Evolutionary conservation across 805 yeast species (phyloP), one percentile per base, ranked within the genome.

Genomic region (Wickerhamomyces bisporus): DNA sequence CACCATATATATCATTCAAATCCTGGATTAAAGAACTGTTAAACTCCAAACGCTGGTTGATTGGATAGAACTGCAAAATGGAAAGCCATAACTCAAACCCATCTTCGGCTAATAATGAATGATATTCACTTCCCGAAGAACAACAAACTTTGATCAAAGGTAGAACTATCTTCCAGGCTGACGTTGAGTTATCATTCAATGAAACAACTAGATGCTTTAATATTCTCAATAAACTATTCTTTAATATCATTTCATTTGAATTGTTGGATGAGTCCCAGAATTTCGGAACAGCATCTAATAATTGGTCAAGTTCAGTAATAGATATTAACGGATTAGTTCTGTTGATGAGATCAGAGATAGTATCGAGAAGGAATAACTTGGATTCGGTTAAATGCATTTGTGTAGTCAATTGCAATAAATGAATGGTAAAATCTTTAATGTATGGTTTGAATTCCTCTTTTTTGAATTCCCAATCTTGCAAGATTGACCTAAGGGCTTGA

Each of bases 381-480:
- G 93, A 78, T 50, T 89, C 97, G 0, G 89, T 75, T 34, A 76
- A 61, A 19, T 70, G 66, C 40, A 81, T 68, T 6, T 64, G 63
- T 7, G 67, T 62, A 28, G 87, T 53, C 15, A 84, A 52, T 8
- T 58, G 58, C 24, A 87, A 56, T 12, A 79, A 54, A n/a, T 70
- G 57, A 3, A 60, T 49, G 10, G 84, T 70, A 29, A 73, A 71
- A 1, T 66, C 67, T 21, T 73, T 70, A 38, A 84, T 64, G 52
- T 63, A 88, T 1, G 91, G 86, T 44, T 73, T 62, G 50, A 93
- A 86, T 23, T 67, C 77, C 13, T 62, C 65, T 42, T 85, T 81
- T 27, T 77, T 70, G 58, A 91, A 89, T 43, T 85, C 89, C 86
- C 94, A 86, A 51, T 88, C 96, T 43, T 86, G 89, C 24, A 91